Evolutionary conservation across 352 stramenopile genomes (phyloP), one percentile per base, ranked within the genome.

Genomic region (Pythium sukuiense): DNA sequence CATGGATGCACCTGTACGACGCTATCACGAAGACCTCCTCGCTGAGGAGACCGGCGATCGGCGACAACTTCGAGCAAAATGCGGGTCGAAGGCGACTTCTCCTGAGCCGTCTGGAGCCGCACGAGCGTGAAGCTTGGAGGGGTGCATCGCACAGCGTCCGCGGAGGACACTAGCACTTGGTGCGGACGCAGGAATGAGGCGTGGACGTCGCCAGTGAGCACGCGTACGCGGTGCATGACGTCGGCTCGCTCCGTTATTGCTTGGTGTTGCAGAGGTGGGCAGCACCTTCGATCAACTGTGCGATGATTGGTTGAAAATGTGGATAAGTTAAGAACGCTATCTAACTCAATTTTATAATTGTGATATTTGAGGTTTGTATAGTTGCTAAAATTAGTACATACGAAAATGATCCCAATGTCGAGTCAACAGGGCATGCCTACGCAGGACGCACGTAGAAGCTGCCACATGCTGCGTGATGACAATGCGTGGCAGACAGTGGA

Each of bases 1-100:
- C 82, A 93, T 37, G 82, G 55, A 59, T 74, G 74, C 26, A 90
- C 33, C 50, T 89, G 79, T 56, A 88, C 72, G 14, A 62, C 50
- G 18, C 67, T 65, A 30, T 32, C 11, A 32, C n/a, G 13, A 6
- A 84, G 67, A 30, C 61, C 75, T 13, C 52, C 69, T 20, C 26
- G 7, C 29, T 50, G 45, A 16, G 52, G 37, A n/a, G 29, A 41
- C 29, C 33, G 56, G 27, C 62, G 69, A 46, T 79, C 76, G 27
- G 78, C 52, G 32, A 87, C 56, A 50, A 77, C 75, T 59, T 87
- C 70, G 29, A 88, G 61, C 12, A 81, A 53, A 55, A 26, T 63
- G 49, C 18, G 26, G 2, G n/a, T 43, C n/a, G 16, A 6, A n/a
- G 6, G 33, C 59, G 41, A 18, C 18, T 27, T 37, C 6, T 52